These are phyloP conservation scores for Cornus controversa DNA, from an alignment of 148 eudicot genomes.

Conservation along the genomic window DNA sequence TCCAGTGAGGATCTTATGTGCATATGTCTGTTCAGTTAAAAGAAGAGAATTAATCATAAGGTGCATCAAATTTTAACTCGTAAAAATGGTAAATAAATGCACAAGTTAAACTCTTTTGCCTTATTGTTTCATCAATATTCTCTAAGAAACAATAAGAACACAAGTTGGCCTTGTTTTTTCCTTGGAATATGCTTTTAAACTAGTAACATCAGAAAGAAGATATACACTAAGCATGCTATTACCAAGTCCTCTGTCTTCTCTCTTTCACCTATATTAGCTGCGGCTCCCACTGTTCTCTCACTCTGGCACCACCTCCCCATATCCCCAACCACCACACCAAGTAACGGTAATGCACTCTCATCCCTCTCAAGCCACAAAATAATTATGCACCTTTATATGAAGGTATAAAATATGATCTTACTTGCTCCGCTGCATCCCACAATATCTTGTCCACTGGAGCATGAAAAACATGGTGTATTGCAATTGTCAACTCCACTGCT, in stretches of 20 bases:
- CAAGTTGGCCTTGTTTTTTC: conserved; percentile 1
- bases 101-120: background rate
- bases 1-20: conserved; percentile 85
- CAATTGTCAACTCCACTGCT: conserved; percentile 81
- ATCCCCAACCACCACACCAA: background rate
- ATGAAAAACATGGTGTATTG: conserved; percentile 80
- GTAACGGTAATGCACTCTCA: background rate
- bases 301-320: background rate
- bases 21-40: conserved; percentile 57
- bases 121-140: too few relatives aligned
- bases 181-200: background rate
- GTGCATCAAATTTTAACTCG: background rate
- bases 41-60: conserved; percentile 8
- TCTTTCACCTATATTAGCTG: background rate
- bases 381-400: background rate
- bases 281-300: background rate
- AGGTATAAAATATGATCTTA: conserved; percentile 29
- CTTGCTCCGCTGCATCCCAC: conserved; percentile 87
- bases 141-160: background rate
- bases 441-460: conserved; percentile 88
- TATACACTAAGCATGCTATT: background rate
- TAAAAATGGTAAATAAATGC: background rate
- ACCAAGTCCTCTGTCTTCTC: background rate
- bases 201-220: background rate
- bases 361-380: background rate